Percentiles rank a stretch among this genome's conserved stretches.
phyloP scores from a whole-genome alignment of 2,329 filamentous ascomycete species.

The Colletotrichum sp. region DNA sequence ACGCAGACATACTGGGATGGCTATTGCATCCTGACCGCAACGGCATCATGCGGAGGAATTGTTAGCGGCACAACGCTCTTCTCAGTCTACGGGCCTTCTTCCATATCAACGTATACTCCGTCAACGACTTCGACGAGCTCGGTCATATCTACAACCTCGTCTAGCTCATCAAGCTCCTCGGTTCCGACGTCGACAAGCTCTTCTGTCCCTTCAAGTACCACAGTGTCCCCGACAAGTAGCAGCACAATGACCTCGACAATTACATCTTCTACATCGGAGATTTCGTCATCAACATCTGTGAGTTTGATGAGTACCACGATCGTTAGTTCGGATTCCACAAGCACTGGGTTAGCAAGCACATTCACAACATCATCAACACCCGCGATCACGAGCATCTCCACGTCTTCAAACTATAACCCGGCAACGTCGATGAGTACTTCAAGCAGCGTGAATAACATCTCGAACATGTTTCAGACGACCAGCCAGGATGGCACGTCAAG shows the following conservation, averaged over 20 bases:
- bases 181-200: background rate
- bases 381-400: background rate
- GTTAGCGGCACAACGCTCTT: background rate
- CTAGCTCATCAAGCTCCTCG: background rate
- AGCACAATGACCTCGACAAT: background rate
- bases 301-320: background rate
- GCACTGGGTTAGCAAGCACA: background rate
- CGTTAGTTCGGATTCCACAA: background rate
- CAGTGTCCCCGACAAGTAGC: background rate
- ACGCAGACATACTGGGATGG: background rate
- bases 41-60: background rate
- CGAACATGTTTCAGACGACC: background rate
- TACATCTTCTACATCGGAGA: background rate
- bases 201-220: background rate
- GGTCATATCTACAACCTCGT: background rate
- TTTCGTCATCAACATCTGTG: background rate
- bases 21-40: accelerated
- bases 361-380: background rate
- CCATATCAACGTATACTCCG: background rate
- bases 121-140: background rate
- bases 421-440: background rate
- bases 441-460: accelerated
- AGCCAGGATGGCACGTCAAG: background rate
- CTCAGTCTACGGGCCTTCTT: background rate
- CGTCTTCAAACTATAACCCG: background rate